phyloP scores from a whole-genome alignment of 495 filamentous ascomycete genomes.

The Monascus purpureus region DNA sequence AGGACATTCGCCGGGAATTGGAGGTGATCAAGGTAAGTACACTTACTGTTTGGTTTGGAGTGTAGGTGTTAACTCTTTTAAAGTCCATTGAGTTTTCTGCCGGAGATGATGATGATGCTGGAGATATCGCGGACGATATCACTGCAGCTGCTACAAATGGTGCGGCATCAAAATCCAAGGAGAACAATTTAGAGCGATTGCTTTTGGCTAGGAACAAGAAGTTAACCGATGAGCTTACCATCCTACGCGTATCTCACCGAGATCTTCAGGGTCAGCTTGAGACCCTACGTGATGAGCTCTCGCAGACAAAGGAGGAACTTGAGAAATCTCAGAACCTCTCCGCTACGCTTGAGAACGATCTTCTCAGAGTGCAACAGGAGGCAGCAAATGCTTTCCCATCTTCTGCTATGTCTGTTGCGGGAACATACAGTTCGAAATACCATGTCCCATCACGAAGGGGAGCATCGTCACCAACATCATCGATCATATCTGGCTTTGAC shows the following conservation, averaged over 20 bases:
- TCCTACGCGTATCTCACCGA: slow-evolving; percentile 86
- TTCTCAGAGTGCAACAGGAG: slow-evolving; percentile 75
- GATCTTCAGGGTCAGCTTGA: slow-evolving; percentile 74
- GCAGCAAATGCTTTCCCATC: slow-evolving; percentile 70
- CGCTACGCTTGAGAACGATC: slow-evolving; percentile 81
- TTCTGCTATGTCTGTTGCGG: slow-evolving; percentile 77
- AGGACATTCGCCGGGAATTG: slow-evolving; percentile 87
- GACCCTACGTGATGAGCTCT: slow-evolving; percentile 68
- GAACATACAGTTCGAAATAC: slow-evolving; percentile 77
- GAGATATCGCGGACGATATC: slow-evolving; percentile 13
- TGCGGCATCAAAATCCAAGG: slow-evolving; percentile 40
- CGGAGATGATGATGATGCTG: slow-evolving; percentile 64
- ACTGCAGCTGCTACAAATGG: slow-evolving; percentile 31
- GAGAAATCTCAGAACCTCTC: slow-evolving; percentile 75
- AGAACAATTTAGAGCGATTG: slow-evolving; percentile 79
- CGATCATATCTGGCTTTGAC: slow-evolving; percentile 93
- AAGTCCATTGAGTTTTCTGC: slow-evolving; percentile 90
- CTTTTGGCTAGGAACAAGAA: slow-evolving; percentile 91
- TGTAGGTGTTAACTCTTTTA: slow-evolving; percentile 1
- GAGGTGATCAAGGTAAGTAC: slow-evolving; percentile 72
- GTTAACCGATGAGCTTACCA: slow-evolving; percentile 80
- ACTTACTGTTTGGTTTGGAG: not conserved
- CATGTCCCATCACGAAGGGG: slow-evolving; percentile 61
- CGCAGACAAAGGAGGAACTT: slow-evolving; percentile 70
- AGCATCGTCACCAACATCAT: slow-evolving; percentile 78